A percentile compares a stretch with the other conserved stretches of the same genome.
Evolutionary conservation across 2,329 filamentous ascomycete genomes (phyloP).

Genomic region (Arthrobotrys sinensis): DNA sequence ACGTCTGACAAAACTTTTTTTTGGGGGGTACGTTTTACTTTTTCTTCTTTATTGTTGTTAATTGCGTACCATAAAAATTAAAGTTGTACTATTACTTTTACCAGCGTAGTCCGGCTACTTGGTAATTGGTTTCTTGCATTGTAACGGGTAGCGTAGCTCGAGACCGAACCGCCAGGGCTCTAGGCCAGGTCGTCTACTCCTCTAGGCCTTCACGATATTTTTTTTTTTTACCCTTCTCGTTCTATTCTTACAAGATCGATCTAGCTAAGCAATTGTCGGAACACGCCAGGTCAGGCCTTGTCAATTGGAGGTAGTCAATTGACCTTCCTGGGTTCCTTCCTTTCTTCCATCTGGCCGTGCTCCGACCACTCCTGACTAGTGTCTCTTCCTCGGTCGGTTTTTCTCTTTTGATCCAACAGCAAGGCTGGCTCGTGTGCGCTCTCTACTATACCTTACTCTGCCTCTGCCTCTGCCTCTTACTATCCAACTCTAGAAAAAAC

Average conservation of each 20-base stretch:
- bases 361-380: slow-evolving; percentile 42
- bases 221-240: slow-evolving; percentile 6
- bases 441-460: slow-evolving; percentile 16
- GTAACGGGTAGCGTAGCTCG: not conserved
- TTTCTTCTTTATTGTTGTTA: slow-evolving; percentile 23
- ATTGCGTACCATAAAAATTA: slow-evolving; percentile 25
- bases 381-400: slow-evolving; percentile 38
- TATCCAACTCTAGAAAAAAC: slow-evolving; percentile 6
- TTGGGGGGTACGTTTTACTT: slow-evolving; percentile 9
- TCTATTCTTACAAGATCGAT: slow-evolving; percentile 20
- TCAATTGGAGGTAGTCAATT: slow-evolving; percentile 30
- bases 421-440: slow-evolving; percentile 52
- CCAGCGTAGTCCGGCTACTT: slow-evolving; percentile 11
- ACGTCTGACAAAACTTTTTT: slow-evolving; percentile 42
- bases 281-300: slow-evolving; percentile 33
- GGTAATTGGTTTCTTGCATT: slow-evolving; percentile 12
- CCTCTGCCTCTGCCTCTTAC: slow-evolving; percentile 12
- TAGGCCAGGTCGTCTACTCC: slow-evolving; percentile 9
- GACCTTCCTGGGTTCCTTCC: slow-evolving; percentile 29
- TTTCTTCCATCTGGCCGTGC: slow-evolving; percentile 39
- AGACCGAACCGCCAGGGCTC: slow-evolving; percentile 15
- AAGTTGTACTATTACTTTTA: not conserved
- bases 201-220: slow-evolving; percentile 11
- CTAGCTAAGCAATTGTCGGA: slow-evolving; percentile 18
- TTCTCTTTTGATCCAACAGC: slow-evolving; percentile 43